These are phyloP conservation scores for Boletus tomentosulus DNA, from an alignment of 768 basidiomycete species.

Conservation along the genomic window DNA sequence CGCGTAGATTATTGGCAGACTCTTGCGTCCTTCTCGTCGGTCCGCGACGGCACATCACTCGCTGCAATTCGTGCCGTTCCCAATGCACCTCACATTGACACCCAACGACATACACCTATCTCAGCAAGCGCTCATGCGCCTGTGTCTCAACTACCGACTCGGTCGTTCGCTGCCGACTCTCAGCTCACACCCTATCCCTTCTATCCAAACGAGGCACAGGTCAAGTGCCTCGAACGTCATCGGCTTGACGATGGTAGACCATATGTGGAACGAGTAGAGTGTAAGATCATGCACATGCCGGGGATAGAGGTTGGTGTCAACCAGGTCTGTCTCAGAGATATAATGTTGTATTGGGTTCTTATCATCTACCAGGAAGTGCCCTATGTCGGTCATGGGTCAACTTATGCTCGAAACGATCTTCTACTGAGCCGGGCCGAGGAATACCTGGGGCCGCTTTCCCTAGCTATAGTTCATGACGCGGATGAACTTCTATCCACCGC, in stretches of 20 bases:
- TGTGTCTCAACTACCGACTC: not conserved
- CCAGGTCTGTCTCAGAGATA: not conserved
- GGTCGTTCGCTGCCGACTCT: not conserved
- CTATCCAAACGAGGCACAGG: not conserved
- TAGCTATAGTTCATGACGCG: not conserved
- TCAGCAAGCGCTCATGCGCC: not conserved
- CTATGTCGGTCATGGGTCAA: not conserved
- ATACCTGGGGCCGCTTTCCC: not conserved
- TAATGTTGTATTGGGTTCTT: not conserved
- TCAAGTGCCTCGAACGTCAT: not conserved
- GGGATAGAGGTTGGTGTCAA: not conserved
- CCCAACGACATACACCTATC: not conserved
- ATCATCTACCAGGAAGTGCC: not conserved
- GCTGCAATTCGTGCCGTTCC: not conserved
- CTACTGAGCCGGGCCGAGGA: not conserved
- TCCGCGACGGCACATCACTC: not conserved
- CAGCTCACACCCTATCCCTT: too few species aligned
- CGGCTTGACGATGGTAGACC: not conserved
- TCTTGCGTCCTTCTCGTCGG: not conserved
- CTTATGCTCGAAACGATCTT: not conserved
- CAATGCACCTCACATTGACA: not conserved
- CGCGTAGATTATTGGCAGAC: too few species aligned
- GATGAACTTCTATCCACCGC: not conserved
- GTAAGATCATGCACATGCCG: not conserved
- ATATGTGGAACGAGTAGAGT: not conserved